Evolutionary conservation across 345 rosid species (phyloP).

Genomic region (Lepidium sativum): DNA sequence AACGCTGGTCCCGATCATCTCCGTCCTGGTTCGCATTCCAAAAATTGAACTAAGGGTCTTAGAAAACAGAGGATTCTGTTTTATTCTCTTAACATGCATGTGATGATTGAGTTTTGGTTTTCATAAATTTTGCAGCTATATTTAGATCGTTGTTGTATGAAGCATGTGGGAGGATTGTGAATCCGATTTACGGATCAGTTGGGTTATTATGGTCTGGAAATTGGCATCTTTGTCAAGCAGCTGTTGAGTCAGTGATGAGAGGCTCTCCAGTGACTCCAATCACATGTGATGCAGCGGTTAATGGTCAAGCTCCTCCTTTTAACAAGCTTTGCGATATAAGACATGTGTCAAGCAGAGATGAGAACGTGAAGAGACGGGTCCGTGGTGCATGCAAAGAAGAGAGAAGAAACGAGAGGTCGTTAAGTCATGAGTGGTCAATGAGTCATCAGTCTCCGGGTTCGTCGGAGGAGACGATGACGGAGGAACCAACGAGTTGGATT

Average conservation of each 20-base stretch:
- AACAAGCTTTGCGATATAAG: constrained; percentile 70
- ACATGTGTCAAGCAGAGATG: constrained; percentile 71
- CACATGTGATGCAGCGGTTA: constrained; percentile 57
- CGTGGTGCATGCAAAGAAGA: constrained; percentile 33
- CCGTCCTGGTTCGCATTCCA: constrained; percentile 54
- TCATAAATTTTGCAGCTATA: constrained; percentile 39
- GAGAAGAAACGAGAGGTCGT: constrained; percentile 13
- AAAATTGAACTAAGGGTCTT: no score
- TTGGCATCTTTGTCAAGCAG: constrained; percentile 95
- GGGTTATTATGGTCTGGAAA: constrained; percentile 89
- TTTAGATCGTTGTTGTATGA: constrained; percentile 92
- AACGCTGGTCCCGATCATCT: constrained; percentile 92
- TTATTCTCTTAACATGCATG: background rate
- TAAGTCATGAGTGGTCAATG: constrained; percentile 83
- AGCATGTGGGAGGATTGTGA: constrained; percentile 95
- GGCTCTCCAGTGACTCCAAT: constrained; percentile 78
- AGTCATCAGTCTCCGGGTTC: constrained; percentile 74
- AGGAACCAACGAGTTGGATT: constrained; percentile 45
- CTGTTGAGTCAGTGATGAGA: constrained; percentile 84
- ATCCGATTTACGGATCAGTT: constrained; percentile 94
- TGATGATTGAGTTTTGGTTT: background rate
- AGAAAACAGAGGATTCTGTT: background rate
- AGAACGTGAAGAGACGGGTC: constrained; percentile 31
- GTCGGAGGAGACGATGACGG: constrained; percentile 47
- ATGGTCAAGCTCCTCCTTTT: constrained; percentile 64